A percentile compares a stretch with the other conserved stretches of the same genome.
These are phyloP conservation scores for Coffea humblotiana DNA, from an alignment of 305 asterid genomes.

Conservation along the genomic window DNA sequence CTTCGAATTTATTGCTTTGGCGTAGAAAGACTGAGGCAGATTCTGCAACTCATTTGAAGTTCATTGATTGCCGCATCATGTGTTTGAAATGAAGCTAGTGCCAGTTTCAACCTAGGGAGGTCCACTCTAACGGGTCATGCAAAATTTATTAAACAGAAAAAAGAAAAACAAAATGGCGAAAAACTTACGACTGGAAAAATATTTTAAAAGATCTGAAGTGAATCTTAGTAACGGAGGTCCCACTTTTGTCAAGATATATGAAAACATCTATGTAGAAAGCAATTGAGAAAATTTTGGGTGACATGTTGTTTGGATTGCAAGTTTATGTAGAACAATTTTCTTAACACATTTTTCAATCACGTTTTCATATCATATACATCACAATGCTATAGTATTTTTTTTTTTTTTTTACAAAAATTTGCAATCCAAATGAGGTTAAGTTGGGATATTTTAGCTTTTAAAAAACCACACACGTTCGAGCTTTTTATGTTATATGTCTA, in stretches of 20 bases:
- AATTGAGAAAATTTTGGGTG: no score
- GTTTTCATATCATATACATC: no score
- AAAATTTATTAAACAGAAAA: no score
- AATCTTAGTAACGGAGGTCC: background rate
- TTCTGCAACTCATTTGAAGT: constrained; percentile 2
- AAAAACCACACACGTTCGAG: no score
- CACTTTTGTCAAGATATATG: background rate
- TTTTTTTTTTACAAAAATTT: no score
- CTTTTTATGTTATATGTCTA: no score
- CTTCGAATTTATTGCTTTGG: constrained; percentile 5
- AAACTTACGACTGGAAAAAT: background rate
- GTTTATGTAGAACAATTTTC: no score
- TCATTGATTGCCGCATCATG: background rate
- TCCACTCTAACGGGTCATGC: background rate
- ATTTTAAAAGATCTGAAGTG: background rate
- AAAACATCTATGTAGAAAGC: background rate
- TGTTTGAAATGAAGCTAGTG: background rate
- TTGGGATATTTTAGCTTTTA: no score
- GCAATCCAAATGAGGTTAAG: no score
- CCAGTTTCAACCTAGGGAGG: background rate
- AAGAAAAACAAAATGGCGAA: background rate
- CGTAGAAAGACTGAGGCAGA: background rate
- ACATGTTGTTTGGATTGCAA: no score
- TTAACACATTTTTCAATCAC: no score
- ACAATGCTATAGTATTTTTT: no score